A percentile compares a stretch with the other conserved stretches of the same genome.
Evolutionary conservation across 129 eudicot genomes (phyloP).

Genomic region (Centrapalus pauciflorus): DNA sequence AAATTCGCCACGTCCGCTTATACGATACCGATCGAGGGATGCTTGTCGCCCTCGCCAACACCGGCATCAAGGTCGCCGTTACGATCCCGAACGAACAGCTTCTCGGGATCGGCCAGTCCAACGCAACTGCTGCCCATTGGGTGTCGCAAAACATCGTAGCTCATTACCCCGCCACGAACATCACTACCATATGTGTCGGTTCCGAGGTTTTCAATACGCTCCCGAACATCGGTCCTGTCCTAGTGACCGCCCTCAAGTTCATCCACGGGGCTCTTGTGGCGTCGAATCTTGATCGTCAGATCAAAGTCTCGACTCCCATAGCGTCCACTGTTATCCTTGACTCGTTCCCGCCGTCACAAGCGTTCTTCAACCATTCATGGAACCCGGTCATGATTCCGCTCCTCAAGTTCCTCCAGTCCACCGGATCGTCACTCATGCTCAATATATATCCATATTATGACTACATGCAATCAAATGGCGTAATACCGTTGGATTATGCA

Average conservation of each 20-base stretch:
- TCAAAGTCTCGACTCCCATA: conserved; percentile 82
- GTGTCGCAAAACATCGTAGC: conserved; percentile 68
- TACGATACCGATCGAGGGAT: conserved; percentile 80
- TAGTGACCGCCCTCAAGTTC: conserved; percentile 61
- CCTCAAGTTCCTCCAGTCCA: conserved; percentile 62
- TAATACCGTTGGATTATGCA: conserved; percentile 84
- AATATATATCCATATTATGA: conserved; percentile 80
- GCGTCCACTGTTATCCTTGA: conserved; percentile 74
- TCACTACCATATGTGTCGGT: conserved; percentile 83
- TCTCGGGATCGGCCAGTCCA: conserved; percentile 80
- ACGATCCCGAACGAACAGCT: conserved; percentile 79
- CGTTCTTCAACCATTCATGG: conserved; percentile 77
- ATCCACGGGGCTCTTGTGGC: conserved; percentile 86
- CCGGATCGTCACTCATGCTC: conserved; percentile 67
- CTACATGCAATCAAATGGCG: conserved; percentile 72
- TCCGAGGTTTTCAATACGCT: conserved; percentile 67
- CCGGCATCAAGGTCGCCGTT: conserved; percentile 70
- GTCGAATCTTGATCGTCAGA: conserved; percentile 58
- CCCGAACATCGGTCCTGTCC: conserved; percentile 68
- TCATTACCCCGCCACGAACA: conserved; percentile 83
- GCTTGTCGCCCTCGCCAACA: conserved; percentile 80
- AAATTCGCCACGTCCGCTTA: conserved; percentile 67
- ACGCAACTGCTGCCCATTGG: conserved; percentile 88
- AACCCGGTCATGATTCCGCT: conserved; percentile 57
- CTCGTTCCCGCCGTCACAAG: conserved; percentile 91